Conservation (phyloP, 805 yeast species). For the Wickerhamomyces chaumierensis region DNA sequence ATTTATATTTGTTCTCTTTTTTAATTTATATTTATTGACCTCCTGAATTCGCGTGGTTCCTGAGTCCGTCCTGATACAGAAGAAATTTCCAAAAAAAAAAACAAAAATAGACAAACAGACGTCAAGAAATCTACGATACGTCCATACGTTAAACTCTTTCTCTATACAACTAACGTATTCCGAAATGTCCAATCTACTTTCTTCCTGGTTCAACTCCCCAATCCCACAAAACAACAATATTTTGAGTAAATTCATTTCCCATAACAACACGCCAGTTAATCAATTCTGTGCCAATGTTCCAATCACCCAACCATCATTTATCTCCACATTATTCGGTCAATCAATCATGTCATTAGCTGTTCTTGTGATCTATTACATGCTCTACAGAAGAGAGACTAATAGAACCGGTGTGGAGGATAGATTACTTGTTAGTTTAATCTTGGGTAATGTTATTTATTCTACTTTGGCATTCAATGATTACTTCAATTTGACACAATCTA, state of each 20-base stretch:
- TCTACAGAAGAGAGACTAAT: constrained; percentile 3
- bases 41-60: no score
- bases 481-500: constrained; percentile 14
- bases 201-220: constrained; percentile 4
- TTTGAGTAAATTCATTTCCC: constrained; percentile 10
- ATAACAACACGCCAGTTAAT: constrained; percentile 18
- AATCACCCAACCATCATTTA: constrained; percentile 14
- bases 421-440: constrained; percentile 11
- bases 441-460: constrained; percentile 12
- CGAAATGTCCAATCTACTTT: constrained; percentile 2
- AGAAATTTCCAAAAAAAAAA: no score
- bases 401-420: constrained; percentile 15
- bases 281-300: constrained; percentile 15
- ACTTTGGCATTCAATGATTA: constrained; percentile 14
- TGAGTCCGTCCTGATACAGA: no score
- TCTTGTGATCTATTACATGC: constrained; percentile 5
- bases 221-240: constrained; percentile 3
- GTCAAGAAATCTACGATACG: no score
- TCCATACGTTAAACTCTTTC: no score
- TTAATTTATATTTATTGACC: no score
- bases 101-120: no score
- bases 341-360: constrained; percentile 10
- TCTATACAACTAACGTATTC: no score
- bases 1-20: no score
- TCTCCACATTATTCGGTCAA: constrained; percentile 17